These are phyloP conservation scores for Trematosphaeria pertusa DNA, from an alignment of 2,329 filamentous ascomycete species.

Conservation along the genomic window DNA sequence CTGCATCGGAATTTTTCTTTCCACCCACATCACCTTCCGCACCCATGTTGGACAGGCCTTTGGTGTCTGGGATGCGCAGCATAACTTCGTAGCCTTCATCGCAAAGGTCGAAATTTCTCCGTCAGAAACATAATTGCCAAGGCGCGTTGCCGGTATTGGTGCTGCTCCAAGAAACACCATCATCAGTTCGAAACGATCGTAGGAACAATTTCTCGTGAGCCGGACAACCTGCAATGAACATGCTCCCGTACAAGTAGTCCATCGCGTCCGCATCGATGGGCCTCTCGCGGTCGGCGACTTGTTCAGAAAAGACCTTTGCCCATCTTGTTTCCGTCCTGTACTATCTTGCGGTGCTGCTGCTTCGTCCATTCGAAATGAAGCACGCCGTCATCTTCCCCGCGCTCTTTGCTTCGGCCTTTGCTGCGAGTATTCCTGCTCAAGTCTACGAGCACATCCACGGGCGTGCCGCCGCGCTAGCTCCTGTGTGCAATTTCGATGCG, in stretches of 20 bases:
- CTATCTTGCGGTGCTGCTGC: slow-evolving; percentile 14
- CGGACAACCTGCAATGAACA: slow-evolving; percentile 2
- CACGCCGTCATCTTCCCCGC: slow-evolving; percentile 25
- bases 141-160: no score
- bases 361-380: slow-evolving; percentile 22
- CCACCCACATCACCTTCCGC: no score
- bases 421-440: slow-evolving; percentile 22
- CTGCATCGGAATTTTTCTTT: no score
- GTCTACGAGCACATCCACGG: no score
- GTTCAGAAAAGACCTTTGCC: not conserved
- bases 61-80: no score
- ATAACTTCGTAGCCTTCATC: not conserved
- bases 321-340: slow-evolving; percentile 1
- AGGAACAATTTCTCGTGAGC: slow-evolving; percentile 9
- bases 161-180: not conserved
- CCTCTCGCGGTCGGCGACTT: not conserved
- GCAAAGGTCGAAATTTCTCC: slow-evolving; percentile 4
- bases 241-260: slow-evolving; percentile 1
- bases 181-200: slow-evolving; percentile 12
- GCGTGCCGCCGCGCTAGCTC: slow-evolving; percentile 17
- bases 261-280: not conserved
- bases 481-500: slow-evolving; percentile 26
- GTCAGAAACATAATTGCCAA: slow-evolving; percentile 7
- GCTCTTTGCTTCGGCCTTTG: slow-evolving; percentile 18
- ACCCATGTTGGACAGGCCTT: no score